Evolutionary conservation across 257 asterid genomes (phyloP).

Genomic region (Scutellaria minor): DNA sequence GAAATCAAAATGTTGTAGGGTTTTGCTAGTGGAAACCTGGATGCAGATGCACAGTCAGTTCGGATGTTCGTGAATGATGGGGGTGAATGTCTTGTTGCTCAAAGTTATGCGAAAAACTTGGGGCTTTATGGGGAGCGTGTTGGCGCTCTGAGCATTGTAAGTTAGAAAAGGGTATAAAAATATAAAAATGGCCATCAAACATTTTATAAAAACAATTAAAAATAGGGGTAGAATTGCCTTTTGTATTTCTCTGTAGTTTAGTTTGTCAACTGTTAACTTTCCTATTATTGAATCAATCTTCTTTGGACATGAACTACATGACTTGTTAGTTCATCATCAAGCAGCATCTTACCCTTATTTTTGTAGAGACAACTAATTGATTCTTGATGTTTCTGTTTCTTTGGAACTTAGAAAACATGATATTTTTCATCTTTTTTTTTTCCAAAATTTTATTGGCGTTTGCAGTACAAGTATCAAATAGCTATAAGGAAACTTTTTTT

Average conservation of each 20-base stretch:
- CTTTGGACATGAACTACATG: not conserved
- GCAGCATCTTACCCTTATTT: not conserved
- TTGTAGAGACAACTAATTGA: not conserved
- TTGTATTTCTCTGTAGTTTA: not conserved
- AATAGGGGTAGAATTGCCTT: not conserved
- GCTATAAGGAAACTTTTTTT: too few relatives aligned
- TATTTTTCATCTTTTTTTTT: too few relatives aligned
- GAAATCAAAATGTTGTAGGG: conserved; percentile 55
- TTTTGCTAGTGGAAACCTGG: conserved; percentile 96
- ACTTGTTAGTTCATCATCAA: not conserved
- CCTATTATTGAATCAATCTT: not conserved
- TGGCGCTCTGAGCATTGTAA: conserved; percentile 96
- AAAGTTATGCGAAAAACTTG: conserved; percentile 98
- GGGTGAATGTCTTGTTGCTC: conserved; percentile 91
- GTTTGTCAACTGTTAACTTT: not conserved
- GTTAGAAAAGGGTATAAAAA: conserved; percentile 38
- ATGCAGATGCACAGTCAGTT: conserved; percentile 84
- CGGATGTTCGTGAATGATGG: conserved; percentile 91
- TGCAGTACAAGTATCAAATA: too few relatives aligned
- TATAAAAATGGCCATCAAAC: not conserved
- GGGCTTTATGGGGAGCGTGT: conserved; percentile 99
- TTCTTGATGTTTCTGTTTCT: too few relatives aligned
- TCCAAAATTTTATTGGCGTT: too few relatives aligned
- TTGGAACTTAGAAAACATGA: too few relatives aligned
- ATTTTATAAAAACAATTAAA: not conserved